Evolutionary conservation across 352 stramenopile genomes (phyloP), one percentile per base, ranked within the genome.

Genomic region (Thraustochytrium sp.): DNA sequence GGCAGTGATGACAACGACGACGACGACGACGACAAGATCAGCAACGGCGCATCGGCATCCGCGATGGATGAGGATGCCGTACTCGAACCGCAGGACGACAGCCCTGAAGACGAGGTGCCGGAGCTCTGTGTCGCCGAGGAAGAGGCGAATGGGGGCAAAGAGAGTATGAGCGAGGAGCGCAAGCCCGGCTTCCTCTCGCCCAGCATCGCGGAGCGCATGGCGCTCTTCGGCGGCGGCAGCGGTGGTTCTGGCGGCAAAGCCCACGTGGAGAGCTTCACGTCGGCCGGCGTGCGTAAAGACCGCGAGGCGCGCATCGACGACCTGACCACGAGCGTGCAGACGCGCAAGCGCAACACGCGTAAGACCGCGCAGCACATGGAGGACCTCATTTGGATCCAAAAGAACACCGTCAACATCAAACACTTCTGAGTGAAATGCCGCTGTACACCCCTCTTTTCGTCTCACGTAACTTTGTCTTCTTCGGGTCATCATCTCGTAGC

Each of bases 321-420:
- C 42, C 51, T 80, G 8, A 26, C 63, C 18, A 34, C 31, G 0
- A 18, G 18, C n/a, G 68, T 80, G 18, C 21, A 53, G n/a, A 72
- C 31, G 23, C 48, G 68, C 37, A 29, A 80, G 31, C 34, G 63
- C 18, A 63, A 63, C 42, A 63, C 68, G 21, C n/a, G n/a, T n/a
- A 80, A 21, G 18, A 80, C 68, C 16, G 68, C 53, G 4, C 76
- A 80, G 51, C 68, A 80, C 44, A 46, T 55, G 31, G 68, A 80
- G 63, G 53, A 80, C 38, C 42, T 55, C 34, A 80, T 80, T 21
- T 80, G 68, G 68, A 80, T 80, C 68, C 26, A 46, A 23, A 63
- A 80, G 51, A 80, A 80, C 42, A 53, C 40, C 18, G 68, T 72
- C 21, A 80, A 80, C 51, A 53, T 65, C 48, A 80, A 80, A 42